Evolutionary conservation across 2,329 filamentous ascomycete genomes (phyloP).

Genomic region (Colletotrichum neosansevieriae): DNA sequence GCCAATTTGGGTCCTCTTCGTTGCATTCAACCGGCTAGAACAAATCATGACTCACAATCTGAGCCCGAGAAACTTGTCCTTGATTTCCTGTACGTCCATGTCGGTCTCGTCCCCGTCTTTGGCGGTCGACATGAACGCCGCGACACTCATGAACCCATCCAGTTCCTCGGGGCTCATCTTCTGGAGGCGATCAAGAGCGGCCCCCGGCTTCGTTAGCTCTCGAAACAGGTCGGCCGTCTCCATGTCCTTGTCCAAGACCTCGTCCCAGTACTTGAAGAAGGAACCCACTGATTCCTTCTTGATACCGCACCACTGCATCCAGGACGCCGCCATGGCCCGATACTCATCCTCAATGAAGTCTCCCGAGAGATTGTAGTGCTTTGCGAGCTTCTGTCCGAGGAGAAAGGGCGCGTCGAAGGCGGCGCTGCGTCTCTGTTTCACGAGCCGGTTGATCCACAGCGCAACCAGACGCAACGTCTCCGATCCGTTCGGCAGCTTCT

Average conservation of each 20-base stretch:
- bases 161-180: no score
- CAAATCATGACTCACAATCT: no score
- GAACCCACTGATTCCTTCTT: background rate
- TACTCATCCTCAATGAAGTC: background rate
- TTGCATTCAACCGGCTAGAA: no score
- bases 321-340: slow-evolving; percentile 1
- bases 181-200: no score
- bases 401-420: slow-evolving; percentile 5
- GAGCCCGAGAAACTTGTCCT: no score
- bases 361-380: slow-evolving; percentile 18
- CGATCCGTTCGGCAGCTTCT: slow-evolving; percentile 11
- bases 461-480: slow-evolving; percentile 22
- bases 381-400: slow-evolving; percentile 12
- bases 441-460: slow-evolving; percentile 20
- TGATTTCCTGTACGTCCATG: no score
- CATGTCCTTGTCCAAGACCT: background rate
- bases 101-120: no score
- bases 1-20: no score
- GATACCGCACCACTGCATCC: slow-evolving; percentile 10
- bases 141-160: no score
- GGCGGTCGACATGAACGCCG: no score
- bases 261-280: slow-evolving; percentile 15
- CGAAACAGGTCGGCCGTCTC: background rate
- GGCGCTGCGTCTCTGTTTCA: slow-evolving; percentile 8
- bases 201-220: background rate